A percentile compares a stretch with the other conserved stretches of the same genome.
phyloP scores from a whole-genome alignment of 148 eudicot genomes.

The Linanthus parryae region DNA sequence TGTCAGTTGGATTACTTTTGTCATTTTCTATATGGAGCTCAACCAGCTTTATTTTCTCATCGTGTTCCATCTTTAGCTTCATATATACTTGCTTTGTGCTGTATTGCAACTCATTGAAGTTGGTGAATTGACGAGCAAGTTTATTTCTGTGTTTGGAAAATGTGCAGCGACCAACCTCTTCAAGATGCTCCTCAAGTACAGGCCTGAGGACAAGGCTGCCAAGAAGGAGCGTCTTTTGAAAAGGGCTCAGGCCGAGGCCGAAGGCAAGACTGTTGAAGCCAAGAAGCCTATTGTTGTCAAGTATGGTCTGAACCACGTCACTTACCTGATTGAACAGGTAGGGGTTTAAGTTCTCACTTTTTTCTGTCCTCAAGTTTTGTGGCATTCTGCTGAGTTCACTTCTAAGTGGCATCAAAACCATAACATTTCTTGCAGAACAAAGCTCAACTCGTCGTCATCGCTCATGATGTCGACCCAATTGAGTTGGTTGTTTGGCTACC shows the following conservation, averaged over 20 bases:
- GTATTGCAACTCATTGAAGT: too few relatives aligned
- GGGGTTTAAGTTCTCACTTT: too few relatives aligned
- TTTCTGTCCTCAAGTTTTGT: too few relatives aligned
- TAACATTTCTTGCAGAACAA: slow-evolving; percentile 48
- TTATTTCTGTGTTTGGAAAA: too few relatives aligned
- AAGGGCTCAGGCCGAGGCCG: slow-evolving; percentile 82
- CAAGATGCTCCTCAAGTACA: slow-evolving; percentile 77
- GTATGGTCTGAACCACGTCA: slow-evolving; percentile 79
- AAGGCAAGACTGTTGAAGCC: slow-evolving; percentile 55
- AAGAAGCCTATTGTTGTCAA: slow-evolving; percentile 90
- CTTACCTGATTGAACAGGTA: slow-evolving; percentile 82
- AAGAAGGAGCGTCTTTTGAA: slow-evolving; percentile 74
- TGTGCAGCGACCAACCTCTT: slow-evolving; percentile 30
- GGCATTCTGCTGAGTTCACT: too few relatives aligned
- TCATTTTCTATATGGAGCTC: too few relatives aligned
- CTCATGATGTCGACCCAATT: slow-evolving; percentile 95
- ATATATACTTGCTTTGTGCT: too few relatives aligned
- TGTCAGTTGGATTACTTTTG: too few relatives aligned
- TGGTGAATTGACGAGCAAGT: too few relatives aligned
- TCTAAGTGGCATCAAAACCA: too few relatives aligned
- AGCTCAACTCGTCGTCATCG: slow-evolving; percentile 91
- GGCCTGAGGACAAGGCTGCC: slow-evolving; percentile 75
- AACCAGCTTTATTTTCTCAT: too few relatives aligned
- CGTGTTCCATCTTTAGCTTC: too few relatives aligned
- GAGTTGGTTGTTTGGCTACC: slow-evolving; percentile 98